These are phyloP conservation scores for Haplosporangium sp. DNA, from an alignment of 371 early-diverging fungal genomes.

Conservation along the genomic window DNA sequence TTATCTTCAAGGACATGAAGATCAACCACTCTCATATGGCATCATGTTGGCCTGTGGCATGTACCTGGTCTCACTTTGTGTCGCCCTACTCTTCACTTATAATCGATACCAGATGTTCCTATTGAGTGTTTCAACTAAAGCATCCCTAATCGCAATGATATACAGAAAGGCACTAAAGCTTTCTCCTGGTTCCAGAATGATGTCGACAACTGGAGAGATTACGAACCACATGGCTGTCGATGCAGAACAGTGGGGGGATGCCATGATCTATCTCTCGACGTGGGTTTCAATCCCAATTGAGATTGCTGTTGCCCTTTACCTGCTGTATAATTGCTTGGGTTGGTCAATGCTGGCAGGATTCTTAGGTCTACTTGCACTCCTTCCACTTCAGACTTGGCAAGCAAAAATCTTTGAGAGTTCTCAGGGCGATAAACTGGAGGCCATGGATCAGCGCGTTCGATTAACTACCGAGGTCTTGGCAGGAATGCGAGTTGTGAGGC, in stretches of 20 bases:
- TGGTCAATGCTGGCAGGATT: slow-evolving; percentile 66
- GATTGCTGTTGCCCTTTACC: slow-evolving; percentile 17
- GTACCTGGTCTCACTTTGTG: slow-evolving; percentile 14
- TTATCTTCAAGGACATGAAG: slow-evolving; percentile 25
- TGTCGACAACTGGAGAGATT: slow-evolving; percentile 79
- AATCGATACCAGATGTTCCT: slow-evolving; percentile 40
- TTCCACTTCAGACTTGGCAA: slow-evolving; percentile 58
- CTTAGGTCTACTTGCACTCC: slow-evolving; percentile 35
- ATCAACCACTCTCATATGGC: slow-evolving; percentile 27
- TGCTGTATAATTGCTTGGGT: slow-evolving; percentile 66
- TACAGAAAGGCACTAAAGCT: slow-evolving; percentile 88
- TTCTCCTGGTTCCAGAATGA: slow-evolving; percentile 82
- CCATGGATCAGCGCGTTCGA: slow-evolving; percentile 33
- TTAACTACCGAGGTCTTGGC: slow-evolving; percentile 29
- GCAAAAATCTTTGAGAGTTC: slow-evolving; percentile 35
- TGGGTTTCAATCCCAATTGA: slow-evolving; percentile 30
- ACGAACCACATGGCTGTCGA: slow-evolving; percentile 81
- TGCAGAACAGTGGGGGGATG: slow-evolving; percentile 31
- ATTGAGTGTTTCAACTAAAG: slow-evolving; percentile 16
- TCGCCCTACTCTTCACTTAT: slow-evolving; percentile 30
- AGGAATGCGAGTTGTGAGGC: slow-evolving; percentile 8
- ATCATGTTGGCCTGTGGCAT: slow-evolving; percentile 28
- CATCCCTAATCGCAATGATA: slow-evolving; percentile 83
- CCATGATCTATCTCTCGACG: slow-evolving; percentile 3
- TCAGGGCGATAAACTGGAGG: slow-evolving; percentile 15